These are phyloP conservation scores for Atkinsonella texensis DNA, from an alignment of 2,329 filamentous ascomycete species.

Conservation along the genomic window DNA sequence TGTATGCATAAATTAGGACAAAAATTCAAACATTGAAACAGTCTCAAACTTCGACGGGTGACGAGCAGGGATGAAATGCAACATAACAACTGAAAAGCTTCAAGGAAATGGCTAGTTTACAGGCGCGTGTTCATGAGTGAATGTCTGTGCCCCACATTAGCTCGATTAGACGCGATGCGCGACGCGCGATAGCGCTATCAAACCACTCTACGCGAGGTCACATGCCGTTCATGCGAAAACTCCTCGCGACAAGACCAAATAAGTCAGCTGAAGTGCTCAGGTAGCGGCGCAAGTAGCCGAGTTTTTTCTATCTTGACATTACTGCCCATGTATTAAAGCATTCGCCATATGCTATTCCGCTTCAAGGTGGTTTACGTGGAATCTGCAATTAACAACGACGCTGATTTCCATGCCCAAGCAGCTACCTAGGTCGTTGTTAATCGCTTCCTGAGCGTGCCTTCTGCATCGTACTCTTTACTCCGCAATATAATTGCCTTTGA, in stretches of 20 bases:
- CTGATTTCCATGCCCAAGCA: not conserved
- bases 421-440: constrained; percentile 6
- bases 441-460: constrained; percentile 16
- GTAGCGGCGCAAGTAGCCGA: no score
- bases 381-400: not conserved
- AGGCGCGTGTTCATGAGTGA: not conserved
- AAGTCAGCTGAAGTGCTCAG: not conserved
- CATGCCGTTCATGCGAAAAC: not conserved
- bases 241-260: not conserved
- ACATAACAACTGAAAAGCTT: no score
- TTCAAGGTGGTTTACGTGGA: not conserved
- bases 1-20: no score
- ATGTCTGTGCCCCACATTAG: not conserved
- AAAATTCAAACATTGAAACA: no score
- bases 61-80: no score
- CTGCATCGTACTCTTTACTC: constrained; percentile 10
- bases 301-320: no score
- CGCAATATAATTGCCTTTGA: constrained; percentile 15
- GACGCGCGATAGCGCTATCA: not conserved
- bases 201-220: constrained; percentile 9
- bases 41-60: no score
- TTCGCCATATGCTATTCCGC: no score
- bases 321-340: no score
- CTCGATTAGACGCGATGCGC: constrained; percentile 7
- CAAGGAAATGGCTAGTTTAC: not conserved